Conservation (phyloP, 192 early-diverging fungal genomes). For the Physocladia obscura region DNA sequence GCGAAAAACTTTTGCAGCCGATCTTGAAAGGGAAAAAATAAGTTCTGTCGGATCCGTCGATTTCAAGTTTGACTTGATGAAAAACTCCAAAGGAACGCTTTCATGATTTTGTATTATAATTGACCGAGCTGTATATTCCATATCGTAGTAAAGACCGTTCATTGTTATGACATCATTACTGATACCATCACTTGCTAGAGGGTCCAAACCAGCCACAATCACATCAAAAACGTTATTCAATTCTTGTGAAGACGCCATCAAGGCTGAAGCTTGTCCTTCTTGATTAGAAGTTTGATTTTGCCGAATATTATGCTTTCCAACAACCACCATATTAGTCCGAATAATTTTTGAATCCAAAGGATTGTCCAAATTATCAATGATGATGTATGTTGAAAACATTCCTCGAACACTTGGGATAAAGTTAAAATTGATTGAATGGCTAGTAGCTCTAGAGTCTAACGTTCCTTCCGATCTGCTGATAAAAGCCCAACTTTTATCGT, state of each 20-base stretch:
- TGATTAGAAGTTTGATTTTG: conserved; percentile 8
- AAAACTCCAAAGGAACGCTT: conserved; percentile 72
- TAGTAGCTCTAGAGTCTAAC: conserved; percentile 51
- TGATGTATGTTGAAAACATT: conserved; percentile 68
- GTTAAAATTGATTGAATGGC: conserved; percentile 62
- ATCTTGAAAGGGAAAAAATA: conserved; percentile 73
- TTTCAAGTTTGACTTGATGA: conserved; percentile 65
- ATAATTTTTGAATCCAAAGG: conserved; percentile 72
- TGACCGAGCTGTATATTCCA: conserved; percentile 68
- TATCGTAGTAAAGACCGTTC: conserved; percentile 70
- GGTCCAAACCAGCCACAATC: conserved; percentile 56
- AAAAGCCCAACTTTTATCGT: conserved; percentile 65
- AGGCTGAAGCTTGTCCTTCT: neutral
- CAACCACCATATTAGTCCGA: conserved; percentile 70
- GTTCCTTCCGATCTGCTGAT: conserved; percentile 70
- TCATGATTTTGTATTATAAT: conserved; percentile 77
- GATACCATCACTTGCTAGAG: conserved; percentile 17
- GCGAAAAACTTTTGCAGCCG: conserved; percentile 69
- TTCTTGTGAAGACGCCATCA: neutral
- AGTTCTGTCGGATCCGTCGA: conserved; percentile 67
- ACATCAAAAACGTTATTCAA: conserved; percentile 72
- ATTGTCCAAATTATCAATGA: conserved; percentile 74
- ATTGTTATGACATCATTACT: conserved; percentile 60
- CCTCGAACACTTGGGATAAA: conserved; percentile 61
- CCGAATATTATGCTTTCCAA: conserved; percentile 50